Evolutionary conservation across 768 basidiomycete genomes (phyloP), one percentile per base, ranked within the genome.

Genomic region (Gautieria morchelliformis): DNA sequence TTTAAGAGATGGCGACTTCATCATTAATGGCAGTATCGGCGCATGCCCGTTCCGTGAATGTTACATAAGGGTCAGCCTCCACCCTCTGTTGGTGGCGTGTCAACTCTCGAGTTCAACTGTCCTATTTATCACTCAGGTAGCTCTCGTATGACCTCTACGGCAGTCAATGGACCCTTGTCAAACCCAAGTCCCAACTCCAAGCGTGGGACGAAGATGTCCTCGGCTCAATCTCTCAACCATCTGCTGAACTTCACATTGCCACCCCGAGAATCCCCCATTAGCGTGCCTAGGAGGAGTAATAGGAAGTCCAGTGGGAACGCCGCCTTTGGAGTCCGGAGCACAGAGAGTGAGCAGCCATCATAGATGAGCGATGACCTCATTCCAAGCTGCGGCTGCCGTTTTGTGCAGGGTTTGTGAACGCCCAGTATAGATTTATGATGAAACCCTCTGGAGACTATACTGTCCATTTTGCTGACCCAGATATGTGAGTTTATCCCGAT

Each of bases 381-480:
- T n/a, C 63, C 41, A 53, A 58, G 62, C 57, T 60, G 56, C 58
- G 54, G 56, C 55, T 9, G 40, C 42, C 12, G 37, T 14, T 54
- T 39, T 52, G n/a, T 42, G n/a, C 67, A 93, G 92, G 88, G 63
- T 98, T 93, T 68, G 84, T 97, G 63, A 96, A 98, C 71, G 93
- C 94, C 9, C 92, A 94, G 68, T 96, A 94, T 72, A 81, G 93
- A 58, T 98, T 97, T 69, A 81, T 98, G 42, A 86, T 97, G 85
- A 90, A 92, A 64, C 95, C 95, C 2, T 83, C 77, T 41, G 89
- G 90, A n/a, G 79, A 83, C 62, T 94, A 96, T 67, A 91, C 93
- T 17, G 94, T 89, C 6, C 93, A 96, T 70, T 94, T 97, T 67
- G 93, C 92, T 42, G 94, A 97, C 70, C 93, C 96, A 35, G 96